Evolutionary conservation across 805 yeast genomes (phyloP).

Genomic region (Saccharomycopsis sp.): DNA sequence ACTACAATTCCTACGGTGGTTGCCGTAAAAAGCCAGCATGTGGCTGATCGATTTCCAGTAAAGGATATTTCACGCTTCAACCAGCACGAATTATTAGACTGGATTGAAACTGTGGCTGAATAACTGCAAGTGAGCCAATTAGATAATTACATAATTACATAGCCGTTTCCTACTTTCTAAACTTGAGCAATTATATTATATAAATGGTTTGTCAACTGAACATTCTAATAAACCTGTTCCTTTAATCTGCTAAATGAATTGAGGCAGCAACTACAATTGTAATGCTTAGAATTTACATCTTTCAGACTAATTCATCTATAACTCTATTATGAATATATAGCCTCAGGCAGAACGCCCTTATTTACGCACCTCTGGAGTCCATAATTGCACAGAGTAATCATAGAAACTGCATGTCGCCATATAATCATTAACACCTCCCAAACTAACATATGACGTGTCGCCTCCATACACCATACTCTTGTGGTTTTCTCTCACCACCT

Average conservation of each 20-base stretch:
- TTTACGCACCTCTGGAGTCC: slow-evolving; percentile 35
- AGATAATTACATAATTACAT: background rate
- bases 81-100: slow-evolving; percentile 31
- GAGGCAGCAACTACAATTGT: too few relatives aligned
- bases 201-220: too few relatives aligned
- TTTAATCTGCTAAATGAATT: too few relatives aligned
- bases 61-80: slow-evolving; percentile 25
- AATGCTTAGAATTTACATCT: too few relatives aligned
- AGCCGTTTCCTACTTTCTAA: too few relatives aligned
- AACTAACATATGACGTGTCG: slow-evolving; percentile 59
- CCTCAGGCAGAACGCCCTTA: too few relatives aligned
- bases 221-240: too few relatives aligned
- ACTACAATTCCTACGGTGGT: slow-evolving; percentile 59
- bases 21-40: slow-evolving; percentile 59
- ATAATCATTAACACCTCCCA: background rate
- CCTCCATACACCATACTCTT: slow-evolving; percentile 95
- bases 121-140: slow-evolving; percentile 22
- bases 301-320: too few relatives aligned
- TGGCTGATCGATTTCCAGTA: slow-evolving; percentile 35
- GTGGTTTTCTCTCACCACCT: slow-evolving; percentile 61
- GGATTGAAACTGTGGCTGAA: slow-evolving; percentile 38
- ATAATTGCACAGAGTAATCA: slow-evolving; percentile 72
- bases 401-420: slow-evolving; percentile 88
- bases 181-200: too few relatives aligned
- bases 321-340: too few relatives aligned